Base-by-base conservation (phyloP, 768 basidiomycete genomes). In the Boletus rubroflammeus region DNA sequence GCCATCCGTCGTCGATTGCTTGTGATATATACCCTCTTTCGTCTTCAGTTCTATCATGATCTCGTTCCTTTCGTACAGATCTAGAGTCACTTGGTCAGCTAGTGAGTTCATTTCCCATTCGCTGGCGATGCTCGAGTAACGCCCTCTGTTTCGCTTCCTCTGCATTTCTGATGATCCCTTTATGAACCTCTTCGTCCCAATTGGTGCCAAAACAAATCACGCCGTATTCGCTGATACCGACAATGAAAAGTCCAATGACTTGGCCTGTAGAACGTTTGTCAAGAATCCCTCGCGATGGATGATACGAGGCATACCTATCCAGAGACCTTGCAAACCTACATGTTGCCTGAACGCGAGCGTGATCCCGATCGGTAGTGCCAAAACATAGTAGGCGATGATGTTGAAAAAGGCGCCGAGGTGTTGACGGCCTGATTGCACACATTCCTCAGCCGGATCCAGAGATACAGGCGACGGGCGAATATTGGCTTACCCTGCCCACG, bases 391-490 rank as follows among this genome's bases (percentile, higher is more conserved):
- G 35, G 87, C 86, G 15, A 87, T 69, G 25, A 86, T 64, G 64
- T 90, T 89, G 73, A 90, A 88, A 7, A 82, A 60, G 8, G 88
- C 88, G 7, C 88, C 88, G 17, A 90, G 77, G 56, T 85, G 83
- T 64, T 90, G 88, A 19, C 85, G 67, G 7, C 75, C 76, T 72
- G 58, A 50, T 43, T 21, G 19, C 34, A 38, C 21, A 35, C 21
- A 15, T 55, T 26, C 34, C 15, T 68, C 36, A 59, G 60, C 21
- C 7, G 9, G 25, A 11, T 13, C 6, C 10, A 29, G 28, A 15
- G n/a, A 17, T 17, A 31, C 13, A 11, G 15, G 32, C 5, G 0
- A 11, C 13, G 25, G 26, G 43, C 3, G 34, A 21, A 19, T 19
- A 19, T 39, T 9, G 34, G 23, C 60, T 50, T 47, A 74, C 76